A percentile compares a stretch with the other conserved stretches of the same genome.
Conservation (phyloP, 2,329 filamentous ascomycete genomes). For the Aspergillus sp. region DNA sequence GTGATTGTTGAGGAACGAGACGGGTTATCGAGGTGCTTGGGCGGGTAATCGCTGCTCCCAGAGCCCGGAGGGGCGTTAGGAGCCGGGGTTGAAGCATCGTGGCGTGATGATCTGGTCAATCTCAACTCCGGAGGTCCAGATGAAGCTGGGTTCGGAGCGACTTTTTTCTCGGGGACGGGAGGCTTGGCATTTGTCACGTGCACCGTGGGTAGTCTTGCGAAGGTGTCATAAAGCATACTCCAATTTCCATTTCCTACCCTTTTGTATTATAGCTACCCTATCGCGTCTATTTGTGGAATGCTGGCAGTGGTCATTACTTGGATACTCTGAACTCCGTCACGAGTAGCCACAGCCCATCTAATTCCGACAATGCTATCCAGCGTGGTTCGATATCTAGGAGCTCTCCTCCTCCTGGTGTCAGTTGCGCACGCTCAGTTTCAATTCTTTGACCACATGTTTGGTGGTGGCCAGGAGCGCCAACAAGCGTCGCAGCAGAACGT, state of each 20-base stretch:
- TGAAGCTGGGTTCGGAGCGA: slow-evolving; percentile 24
- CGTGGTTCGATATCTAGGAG: slow-evolving; percentile 36
- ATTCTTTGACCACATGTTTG: slow-evolving; percentile 99
- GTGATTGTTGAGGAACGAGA: slow-evolving; percentile 29
- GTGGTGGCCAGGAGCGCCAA: slow-evolving; percentile 60
- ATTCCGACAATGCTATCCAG: slow-evolving; percentile 31
- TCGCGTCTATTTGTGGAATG: too few species aligned
- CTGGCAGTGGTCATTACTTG: not conserved
- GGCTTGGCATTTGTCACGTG: slow-evolving; percentile 35
- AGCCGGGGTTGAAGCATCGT: slow-evolving; percentile 51
- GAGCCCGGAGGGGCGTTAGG: slow-evolving; percentile 41
- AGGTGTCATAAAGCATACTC: slow-evolving; percentile 34
- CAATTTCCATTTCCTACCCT: not conserved
- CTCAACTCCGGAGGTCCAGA: slow-evolving; percentile 1
- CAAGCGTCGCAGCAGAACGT: slow-evolving; percentile 73
- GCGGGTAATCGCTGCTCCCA: slow-evolving; percentile 42
- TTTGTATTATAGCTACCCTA: not conserved
- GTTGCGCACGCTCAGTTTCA: slow-evolving; percentile 79
- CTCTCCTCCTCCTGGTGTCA: slow-evolving; percentile 63
- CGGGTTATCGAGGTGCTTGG: slow-evolving; percentile 30
- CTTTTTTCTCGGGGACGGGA: slow-evolving; percentile 31
- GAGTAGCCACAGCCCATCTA: too few species aligned
- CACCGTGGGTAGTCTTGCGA: not conserved
- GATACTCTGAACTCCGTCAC: not conserved
- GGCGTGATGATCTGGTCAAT: slow-evolving; percentile 15